Evolutionary conservation across 371 early-diverging fungal species (phyloP).

Genomic region (Umbelopsis sp.): DNA sequence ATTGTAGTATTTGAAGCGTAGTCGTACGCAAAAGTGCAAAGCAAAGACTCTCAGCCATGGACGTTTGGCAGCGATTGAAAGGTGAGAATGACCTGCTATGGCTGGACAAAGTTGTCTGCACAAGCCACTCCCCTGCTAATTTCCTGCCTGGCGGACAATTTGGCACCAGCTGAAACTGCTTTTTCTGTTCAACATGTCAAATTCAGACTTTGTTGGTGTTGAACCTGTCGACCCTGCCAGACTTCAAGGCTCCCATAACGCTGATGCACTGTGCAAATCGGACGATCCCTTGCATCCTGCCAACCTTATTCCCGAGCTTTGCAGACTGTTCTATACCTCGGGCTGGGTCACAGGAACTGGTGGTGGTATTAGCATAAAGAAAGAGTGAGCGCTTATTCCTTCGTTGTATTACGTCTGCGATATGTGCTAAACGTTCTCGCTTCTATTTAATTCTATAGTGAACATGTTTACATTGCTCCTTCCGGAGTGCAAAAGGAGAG

Average conservation of each 20-base stretch:
- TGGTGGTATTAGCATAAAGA: slow-evolving; percentile 91
- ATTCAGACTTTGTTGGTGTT: slow-evolving; percentile 11
- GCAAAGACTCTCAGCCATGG: slow-evolving; percentile 51
- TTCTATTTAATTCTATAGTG: slow-evolving; percentile 36
- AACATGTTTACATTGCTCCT: slow-evolving; percentile 89
- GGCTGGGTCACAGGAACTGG: slow-evolving; percentile 98
- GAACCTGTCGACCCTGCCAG: slow-evolving; percentile 11
- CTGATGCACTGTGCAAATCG: slow-evolving; percentile 58
- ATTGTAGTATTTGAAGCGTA: slow-evolving; percentile 49
- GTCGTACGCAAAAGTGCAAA: slow-evolving; percentile 47
- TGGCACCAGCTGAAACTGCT: not conserved
- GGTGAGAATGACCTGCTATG: not conserved
- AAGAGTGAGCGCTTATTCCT: slow-evolving; percentile 52
- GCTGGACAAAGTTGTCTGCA: not conserved
- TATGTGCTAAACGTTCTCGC: not conserved
- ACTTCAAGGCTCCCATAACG: slow-evolving; percentile 23
- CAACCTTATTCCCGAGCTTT: slow-evolving; percentile 94
- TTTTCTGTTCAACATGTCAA: not conserved
- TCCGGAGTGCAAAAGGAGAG: slow-evolving; percentile 97
- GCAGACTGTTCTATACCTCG: slow-evolving; percentile 84
- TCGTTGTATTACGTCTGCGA: no score
- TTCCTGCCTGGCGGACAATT: not conserved
- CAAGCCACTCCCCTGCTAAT: slow-evolving; percentile 1
- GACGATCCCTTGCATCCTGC: slow-evolving; percentile 75
- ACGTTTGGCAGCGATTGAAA: slow-evolving; percentile 1